Conservation (phyloP, 495 filamentous ascomycete genomes). For the Thermothielavioides terrestris region DNA sequence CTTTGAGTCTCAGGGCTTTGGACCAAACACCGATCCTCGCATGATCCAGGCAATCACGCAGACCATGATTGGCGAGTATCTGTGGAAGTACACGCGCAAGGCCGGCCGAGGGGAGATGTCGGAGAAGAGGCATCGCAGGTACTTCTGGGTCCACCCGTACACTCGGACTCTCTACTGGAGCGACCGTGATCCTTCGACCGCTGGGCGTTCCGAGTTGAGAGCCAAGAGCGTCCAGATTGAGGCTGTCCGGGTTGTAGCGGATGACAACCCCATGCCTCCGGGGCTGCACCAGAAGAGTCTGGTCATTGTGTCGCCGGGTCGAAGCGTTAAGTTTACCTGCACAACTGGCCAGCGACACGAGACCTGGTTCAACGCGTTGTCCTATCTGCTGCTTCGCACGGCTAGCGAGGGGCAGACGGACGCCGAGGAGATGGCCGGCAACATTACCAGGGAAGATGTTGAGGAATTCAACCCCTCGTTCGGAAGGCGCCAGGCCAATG, state of each 20-base stretch:
- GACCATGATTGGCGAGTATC: slow-evolving; percentile 98
- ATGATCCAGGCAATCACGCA: slow-evolving; percentile 99
- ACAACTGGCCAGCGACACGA: slow-evolving; percentile 89
- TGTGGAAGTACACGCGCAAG: slow-evolving; percentile 98
- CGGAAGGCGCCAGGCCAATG: slow-evolving; percentile 39
- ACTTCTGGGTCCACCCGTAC: slow-evolving; percentile 99
- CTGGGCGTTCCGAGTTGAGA: slow-evolving; percentile 66
- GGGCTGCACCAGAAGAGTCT: slow-evolving; percentile 90
- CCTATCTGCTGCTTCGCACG: slow-evolving; percentile 78
- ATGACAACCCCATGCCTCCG: slow-evolving; percentile 93
- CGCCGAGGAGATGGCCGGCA: slow-evolving; percentile 46
- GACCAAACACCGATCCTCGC: slow-evolving; percentile 72
- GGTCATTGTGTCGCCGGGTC: slow-evolving; percentile 79
- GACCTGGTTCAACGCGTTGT: slow-evolving; percentile 97
- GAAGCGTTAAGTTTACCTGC: slow-evolving; percentile 85
- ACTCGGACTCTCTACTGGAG: slow-evolving; percentile 97
- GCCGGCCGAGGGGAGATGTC: slow-evolving; percentile 80
- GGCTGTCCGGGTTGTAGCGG: slow-evolving; percentile 83
- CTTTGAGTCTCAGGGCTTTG: slow-evolving; percentile 50
- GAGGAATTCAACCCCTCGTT: slow-evolving; percentile 79
- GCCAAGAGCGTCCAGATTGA: slow-evolving; percentile 95
- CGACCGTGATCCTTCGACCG: slow-evolving; percentile 73
- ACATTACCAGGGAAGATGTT: slow-evolving; percentile 65
- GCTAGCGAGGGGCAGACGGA: slow-evolving; percentile 50
- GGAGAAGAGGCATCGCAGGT: slow-evolving; percentile 78